Evolutionary conservation across 2,329 filamentous ascomycete species (phyloP).

Genomic region (Aspergillus sp.): DNA sequence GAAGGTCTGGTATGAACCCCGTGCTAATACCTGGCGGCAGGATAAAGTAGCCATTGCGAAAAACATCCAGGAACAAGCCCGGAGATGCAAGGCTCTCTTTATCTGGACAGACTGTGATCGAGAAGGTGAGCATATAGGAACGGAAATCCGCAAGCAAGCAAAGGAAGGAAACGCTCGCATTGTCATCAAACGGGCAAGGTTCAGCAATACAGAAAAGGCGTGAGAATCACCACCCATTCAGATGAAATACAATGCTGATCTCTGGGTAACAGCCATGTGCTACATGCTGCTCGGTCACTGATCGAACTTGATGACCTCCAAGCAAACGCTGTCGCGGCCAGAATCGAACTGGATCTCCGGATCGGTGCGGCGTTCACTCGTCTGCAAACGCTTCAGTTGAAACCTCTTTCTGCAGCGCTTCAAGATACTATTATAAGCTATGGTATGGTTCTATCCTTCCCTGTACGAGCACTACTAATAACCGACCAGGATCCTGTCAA

Average conservation of each 20-base stretch:
- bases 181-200: conserved; percentile 80
- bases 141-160: conserved; percentile 84
- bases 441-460: conserved; percentile 53
- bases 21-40: conserved; percentile 45
- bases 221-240: conserved; percentile 45
- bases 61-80: conserved; percentile 81
- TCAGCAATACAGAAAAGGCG: conserved; percentile 95
- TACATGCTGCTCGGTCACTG: conserved; percentile 77
- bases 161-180: conserved; percentile 70
- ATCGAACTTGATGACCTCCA: conserved; percentile 80
- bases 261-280: conserved; percentile 70
- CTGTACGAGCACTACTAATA: not conserved
- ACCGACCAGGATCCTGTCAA: conserved; percentile 74
- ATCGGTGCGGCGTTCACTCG: conserved; percentile 93
- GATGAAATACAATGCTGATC: not conserved
- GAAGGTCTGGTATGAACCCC: not conserved
- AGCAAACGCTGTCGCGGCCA: conserved; percentile 80
- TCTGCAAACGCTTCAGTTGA: conserved; percentile 78
- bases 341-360: conserved; percentile 89
- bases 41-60: conserved; percentile 78
- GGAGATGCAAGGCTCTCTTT: conserved; percentile 71
- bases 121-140: conserved; percentile 94
- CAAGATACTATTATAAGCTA: conserved; percentile 74
- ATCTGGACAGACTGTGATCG: conserved; percentile 99
- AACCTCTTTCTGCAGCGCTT: conserved; percentile 68